Evolutionary conservation across 306 rosid genomes (phyloP), one percentile per base, ranked within the genome.

Genomic region (Glycine latifolia): DNA sequence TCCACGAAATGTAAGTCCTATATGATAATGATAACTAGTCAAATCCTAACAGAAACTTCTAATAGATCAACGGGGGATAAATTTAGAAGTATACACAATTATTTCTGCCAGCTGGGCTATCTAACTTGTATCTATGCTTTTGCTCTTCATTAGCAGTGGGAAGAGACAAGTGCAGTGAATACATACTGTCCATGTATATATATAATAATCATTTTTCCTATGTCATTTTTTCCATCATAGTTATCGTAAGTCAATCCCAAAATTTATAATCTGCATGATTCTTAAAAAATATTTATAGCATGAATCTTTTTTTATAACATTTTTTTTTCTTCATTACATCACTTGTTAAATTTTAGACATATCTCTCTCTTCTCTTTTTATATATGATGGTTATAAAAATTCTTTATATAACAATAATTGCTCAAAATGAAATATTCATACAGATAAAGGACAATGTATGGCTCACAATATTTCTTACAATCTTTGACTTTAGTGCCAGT

Each of bases 1-100:
- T 83, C 83, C 31, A 56, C 69, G 58, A 79, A 69, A 17, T 41
- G 50, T 4, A 47, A 37, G 73, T 79, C 80, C 59, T 47, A 47
- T 73, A 14, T 79, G 59, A 48, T 48, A 14, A 14, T 7, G 72
- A 68, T 73, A 84, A 59, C 61, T 59, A 74, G 76, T 76, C 77
- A 71, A 80, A 46, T 56, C 73, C 73, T 47, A 77, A 58, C 81
- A 77, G 76, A 81, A 56, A 66, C 78, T 65, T 82, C 60, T 68
- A 80, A 74, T 67, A 6, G 59, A 68, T 46, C 67, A 17, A 46
- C 50, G 39, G 13, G 43, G 35, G 68, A 4, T 44, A 65, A 81
- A 65, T 63, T 71, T 61, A n/a, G 31, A 70, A 78, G 49, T 2
- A 49, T 48, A 33, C 59, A 68, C 79, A 77, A 83, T 77, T 61